phyloP scores from a whole-genome alignment of 129 eudicot species.

The Smallanthus sonchifolius region DNA sequence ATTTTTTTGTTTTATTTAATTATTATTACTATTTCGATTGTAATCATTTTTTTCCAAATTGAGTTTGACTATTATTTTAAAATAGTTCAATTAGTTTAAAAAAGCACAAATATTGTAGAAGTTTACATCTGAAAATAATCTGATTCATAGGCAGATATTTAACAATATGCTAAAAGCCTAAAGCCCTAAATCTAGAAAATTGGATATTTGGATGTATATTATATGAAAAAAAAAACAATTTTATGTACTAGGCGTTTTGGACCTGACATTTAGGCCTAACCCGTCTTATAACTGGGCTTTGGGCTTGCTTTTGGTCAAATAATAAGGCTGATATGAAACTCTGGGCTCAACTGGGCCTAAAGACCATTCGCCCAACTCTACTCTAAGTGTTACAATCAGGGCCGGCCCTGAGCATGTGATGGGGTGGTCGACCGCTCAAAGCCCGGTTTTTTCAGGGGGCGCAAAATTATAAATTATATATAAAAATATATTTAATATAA shows the following conservation, averaged over 20 bases:
- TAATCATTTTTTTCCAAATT: background rate
- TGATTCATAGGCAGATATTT: background rate
- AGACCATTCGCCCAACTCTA: background rate
- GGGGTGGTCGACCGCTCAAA: no score
- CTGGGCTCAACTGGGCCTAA: background rate
- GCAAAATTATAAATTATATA: no score
- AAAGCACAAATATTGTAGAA: background rate
- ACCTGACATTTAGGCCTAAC: background rate
- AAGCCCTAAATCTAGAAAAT: background rate
- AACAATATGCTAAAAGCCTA: background rate
- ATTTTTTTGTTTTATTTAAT: background rate
- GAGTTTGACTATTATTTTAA: background rate
- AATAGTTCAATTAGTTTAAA: background rate
- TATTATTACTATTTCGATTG: background rate
- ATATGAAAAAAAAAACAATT: background rate
- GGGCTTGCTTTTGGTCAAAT: background rate
- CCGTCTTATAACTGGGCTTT: background rate
- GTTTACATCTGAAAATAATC: background rate
- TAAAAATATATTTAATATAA: no score
- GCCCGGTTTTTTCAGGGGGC: no score
- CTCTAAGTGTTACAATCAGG: no score
- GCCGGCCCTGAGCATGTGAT: no score
- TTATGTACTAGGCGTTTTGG: background rate
- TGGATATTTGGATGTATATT: background rate
- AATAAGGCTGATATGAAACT: background rate